Evolutionary conservation across 306 rosid species (phyloP).

Genomic region (Acacia confusa): DNA sequence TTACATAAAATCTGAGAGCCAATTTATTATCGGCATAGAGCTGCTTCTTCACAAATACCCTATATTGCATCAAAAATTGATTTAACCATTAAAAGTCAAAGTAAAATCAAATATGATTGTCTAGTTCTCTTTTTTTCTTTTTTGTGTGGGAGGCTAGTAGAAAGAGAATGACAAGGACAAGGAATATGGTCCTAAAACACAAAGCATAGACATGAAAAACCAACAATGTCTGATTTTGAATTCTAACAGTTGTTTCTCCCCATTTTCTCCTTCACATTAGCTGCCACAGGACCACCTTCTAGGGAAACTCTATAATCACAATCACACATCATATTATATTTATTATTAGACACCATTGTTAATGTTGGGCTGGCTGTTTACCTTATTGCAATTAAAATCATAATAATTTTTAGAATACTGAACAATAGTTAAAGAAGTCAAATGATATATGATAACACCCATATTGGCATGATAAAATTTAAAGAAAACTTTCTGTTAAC

Average conservation of each 20-base stretch:
- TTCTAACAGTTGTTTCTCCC: background rate
- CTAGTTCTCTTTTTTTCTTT: background rate
- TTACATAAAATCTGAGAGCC: background rate
- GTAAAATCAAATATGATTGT: background rate
- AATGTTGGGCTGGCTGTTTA: background rate
- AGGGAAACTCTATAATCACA: background rate
- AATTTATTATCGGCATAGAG: too few species aligned
- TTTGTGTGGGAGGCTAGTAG: background rate
- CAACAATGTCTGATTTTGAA: background rate
- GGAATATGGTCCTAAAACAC: background rate
- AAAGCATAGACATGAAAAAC: background rate
- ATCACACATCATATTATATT: background rate
- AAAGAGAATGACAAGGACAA: background rate
- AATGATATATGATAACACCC: background rate
- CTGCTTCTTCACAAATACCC: background rate
- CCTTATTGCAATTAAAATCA: background rate
- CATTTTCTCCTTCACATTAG: background rate
- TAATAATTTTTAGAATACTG: background rate
- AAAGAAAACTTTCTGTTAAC: background rate
- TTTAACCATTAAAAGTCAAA: background rate
- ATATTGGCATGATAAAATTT: background rate
- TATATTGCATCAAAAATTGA: background rate
- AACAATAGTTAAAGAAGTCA: background rate
- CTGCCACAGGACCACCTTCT: background rate
- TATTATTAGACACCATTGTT: background rate